Evolutionary conservation across 805 yeast genomes (phyloP).

Genomic region (Candida andamanensis): DNA sequence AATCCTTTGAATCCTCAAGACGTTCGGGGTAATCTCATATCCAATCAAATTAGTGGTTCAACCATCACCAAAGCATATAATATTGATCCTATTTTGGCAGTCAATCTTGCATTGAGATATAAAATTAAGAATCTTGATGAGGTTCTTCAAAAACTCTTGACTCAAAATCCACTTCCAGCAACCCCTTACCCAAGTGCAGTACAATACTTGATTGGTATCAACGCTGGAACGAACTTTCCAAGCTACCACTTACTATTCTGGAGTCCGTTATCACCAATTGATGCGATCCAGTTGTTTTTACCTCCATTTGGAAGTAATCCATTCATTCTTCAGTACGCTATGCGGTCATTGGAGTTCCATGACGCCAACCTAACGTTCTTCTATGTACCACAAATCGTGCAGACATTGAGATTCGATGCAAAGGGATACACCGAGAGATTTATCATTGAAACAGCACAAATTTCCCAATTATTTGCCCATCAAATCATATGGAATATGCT

Average conservation of each 20-base stretch:
- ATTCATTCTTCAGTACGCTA: slow-evolving; percentile 73
- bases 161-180: slow-evolving; percentile 55
- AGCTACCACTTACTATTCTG: slow-evolving; percentile 52
- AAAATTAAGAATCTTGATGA: slow-evolving; percentile 37
- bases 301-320: slow-evolving; percentile 69
- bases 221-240: slow-evolving; percentile 34
- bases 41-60: slow-evolving; percentile 29
- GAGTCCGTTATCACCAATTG: slow-evolving; percentile 75
- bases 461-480: slow-evolving; percentile 89
- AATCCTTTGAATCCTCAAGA: slow-evolving; percentile 49
- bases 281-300: slow-evolving; percentile 75
- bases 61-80: slow-evolving; percentile 55
- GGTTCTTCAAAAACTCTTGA: slow-evolving; percentile 41
- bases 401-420: slow-evolving; percentile 75
- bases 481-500: slow-evolving; percentile 97
- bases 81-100: slow-evolving; percentile 68
- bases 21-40: slow-evolving; percentile 31
- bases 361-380: slow-evolving; percentile 87
- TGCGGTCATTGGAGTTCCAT: slow-evolving; percentile 83
- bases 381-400: slow-evolving; percentile 97
- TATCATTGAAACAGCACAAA: slow-evolving; percentile 87
- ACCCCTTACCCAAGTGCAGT: slow-evolving; percentile 55
- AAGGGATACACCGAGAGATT: slow-evolving; percentile 84
- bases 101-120: slow-evolving; percentile 61
- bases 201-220: slow-evolving; percentile 43